Evolutionary conservation across 129 eudicot genomes (phyloP).

Genomic region (Helianthus tuberosus): DNA sequence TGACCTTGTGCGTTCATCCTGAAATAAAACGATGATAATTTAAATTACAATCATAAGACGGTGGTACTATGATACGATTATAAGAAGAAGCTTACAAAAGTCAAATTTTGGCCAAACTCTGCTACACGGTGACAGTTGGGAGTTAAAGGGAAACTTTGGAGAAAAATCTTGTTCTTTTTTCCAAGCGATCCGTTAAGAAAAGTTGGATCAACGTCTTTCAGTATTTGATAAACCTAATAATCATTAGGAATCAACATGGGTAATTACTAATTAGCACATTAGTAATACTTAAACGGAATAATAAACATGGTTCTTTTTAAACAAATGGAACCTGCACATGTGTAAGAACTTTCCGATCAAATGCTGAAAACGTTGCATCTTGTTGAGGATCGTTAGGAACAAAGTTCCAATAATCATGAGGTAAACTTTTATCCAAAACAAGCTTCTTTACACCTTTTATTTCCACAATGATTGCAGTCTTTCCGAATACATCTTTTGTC

Average conservation of each 20-base stretch:
- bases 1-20: slow-evolving; percentile 78
- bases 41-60: not conserved
- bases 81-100: slow-evolving; percentile 58
- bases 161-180: slow-evolving; percentile 56
- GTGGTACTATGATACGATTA: not conserved
- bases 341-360: slow-evolving; percentile 60
- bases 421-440: slow-evolving; percentile 13
- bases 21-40: slow-evolving; percentile 13
- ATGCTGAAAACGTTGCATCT: slow-evolving; percentile 39
- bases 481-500: slow-evolving; percentile 68
- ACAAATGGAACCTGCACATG: slow-evolving; percentile 66
- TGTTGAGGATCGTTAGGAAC: slow-evolving; percentile 54
- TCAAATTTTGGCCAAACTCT: slow-evolving; percentile 75
- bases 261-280: not conserved
- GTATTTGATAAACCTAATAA: slow-evolving; percentile 61
- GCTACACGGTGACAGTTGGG: slow-evolving; percentile 88
- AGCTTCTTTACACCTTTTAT: slow-evolving; percentile 25
- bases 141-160: slow-evolving; percentile 70
- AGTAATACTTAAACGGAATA: not conserved
- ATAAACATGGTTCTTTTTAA: not conserved
- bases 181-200: slow-evolving; percentile 47
- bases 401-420: slow-evolving; percentile 84
- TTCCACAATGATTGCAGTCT: slow-evolving; percentile 72
- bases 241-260: slow-evolving; percentile 22
- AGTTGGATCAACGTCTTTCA: slow-evolving; percentile 56